These are phyloP conservation scores for Luffa aegyptiaca DNA, from an alignment of 306 rosid species.

Conservation along the genomic window DNA sequence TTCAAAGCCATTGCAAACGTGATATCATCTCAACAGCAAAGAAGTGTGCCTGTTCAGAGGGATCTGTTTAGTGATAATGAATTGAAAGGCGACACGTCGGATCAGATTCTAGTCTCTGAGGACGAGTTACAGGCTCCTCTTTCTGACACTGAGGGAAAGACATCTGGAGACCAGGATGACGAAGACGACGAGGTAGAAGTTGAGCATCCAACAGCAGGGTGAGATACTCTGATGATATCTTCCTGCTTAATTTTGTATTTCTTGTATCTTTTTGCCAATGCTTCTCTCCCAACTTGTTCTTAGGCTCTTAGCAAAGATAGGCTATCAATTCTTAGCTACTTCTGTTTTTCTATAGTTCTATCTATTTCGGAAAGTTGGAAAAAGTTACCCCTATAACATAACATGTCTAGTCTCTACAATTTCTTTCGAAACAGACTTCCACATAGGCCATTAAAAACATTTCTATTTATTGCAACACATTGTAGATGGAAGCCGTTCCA, in stretches of 20 bases:
- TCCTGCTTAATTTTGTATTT: neutral
- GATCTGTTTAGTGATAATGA: slow-evolving; percentile 61
- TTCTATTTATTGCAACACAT: slow-evolving; percentile 1
- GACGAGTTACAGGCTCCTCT: slow-evolving; percentile 4
- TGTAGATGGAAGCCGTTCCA: neutral
- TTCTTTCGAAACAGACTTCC: neutral
- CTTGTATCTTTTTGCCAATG: neutral
- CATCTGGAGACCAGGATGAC: slow-evolving; percentile 7
- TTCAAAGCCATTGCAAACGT: slow-evolving; percentile 69
- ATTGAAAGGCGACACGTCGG: slow-evolving; percentile 33
- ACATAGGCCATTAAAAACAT: neutral
- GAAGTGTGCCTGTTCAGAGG: slow-evolving; percentile 59
- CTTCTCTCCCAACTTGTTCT: neutral
- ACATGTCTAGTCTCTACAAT: neutral
- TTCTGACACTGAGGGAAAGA: slow-evolving; percentile 7
- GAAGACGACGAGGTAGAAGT: neutral
- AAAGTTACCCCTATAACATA: neutral
- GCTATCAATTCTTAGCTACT: neutral
- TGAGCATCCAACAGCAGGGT: neutral
- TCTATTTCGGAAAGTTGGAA: neutral
- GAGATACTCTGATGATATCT: neutral
- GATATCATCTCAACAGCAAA: slow-evolving; percentile 69
- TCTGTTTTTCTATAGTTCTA: neutral
- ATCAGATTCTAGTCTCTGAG: slow-evolving; percentile 15
- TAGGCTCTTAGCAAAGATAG: neutral